Conservation (phyloP, 1,139 yeast species). For the Suhomyces bolitotheri region DNA sequence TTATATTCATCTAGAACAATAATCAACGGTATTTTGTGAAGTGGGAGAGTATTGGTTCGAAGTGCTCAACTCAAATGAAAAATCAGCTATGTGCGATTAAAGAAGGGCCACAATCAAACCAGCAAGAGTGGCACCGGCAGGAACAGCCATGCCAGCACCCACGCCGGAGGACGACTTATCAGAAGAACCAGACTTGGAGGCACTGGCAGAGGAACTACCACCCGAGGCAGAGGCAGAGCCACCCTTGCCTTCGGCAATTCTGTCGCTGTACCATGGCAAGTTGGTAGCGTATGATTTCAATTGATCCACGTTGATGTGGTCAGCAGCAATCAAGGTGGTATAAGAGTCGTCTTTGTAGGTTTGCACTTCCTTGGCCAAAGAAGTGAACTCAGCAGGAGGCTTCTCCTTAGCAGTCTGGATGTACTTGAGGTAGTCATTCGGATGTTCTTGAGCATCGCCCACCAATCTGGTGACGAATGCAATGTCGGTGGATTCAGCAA, state of each 20-base stretch:
- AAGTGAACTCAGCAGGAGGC: constrained; percentile 27
- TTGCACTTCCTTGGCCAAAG: constrained; percentile 28
- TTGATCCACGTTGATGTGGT: constrained; percentile 17
- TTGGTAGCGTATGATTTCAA: constrained; percentile 37
- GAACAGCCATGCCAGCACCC: constrained; percentile 8
- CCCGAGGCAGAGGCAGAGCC: constrained; percentile 15
- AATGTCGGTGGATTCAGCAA: constrained; percentile 16
- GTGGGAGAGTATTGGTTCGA: no score
- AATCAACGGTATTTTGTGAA: no score
- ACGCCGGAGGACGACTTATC: constrained; percentile 1
- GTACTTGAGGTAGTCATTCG: constrained; percentile 25
- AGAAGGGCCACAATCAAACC: constrained; percentile 12
- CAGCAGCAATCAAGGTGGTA: constrained; percentile 35
- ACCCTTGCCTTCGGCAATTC: constrained; percentile 19
- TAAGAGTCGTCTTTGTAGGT: constrained; percentile 41
- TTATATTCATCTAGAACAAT: no score
- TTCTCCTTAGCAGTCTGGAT: constrained; percentile 24
- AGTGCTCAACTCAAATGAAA: no score
- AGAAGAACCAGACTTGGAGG: constrained; percentile 3
- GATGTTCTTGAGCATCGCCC: constrained; percentile 26
- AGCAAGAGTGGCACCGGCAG: constrained; percentile 12
- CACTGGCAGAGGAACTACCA: constrained; percentile 5
- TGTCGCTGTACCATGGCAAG: constrained; percentile 41
- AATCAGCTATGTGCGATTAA: no score
- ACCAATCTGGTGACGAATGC: constrained; percentile 33